A percentile compares a stretch with the other conserved stretches of the same genome.
Evolutionary conservation across 208 protist genomes (phyloP).

Genomic region (Leishmania aethiopica): DNA sequence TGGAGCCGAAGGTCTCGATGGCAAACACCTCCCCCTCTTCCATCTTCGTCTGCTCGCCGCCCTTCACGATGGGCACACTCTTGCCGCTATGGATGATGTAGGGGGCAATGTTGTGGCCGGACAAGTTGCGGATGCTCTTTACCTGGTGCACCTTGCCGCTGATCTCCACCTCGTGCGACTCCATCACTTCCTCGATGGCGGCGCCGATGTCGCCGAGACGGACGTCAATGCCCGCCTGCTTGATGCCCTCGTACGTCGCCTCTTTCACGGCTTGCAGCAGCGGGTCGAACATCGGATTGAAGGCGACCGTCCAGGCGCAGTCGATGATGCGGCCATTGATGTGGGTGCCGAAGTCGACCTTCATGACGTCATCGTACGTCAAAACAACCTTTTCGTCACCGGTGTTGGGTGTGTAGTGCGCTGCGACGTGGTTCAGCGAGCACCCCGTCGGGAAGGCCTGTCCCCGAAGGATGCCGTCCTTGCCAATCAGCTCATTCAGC

Average conservation of each 20-base stretch:
- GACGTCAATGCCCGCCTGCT: slow-evolving; percentile 96
- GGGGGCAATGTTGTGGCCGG: slow-evolving; percentile 97
- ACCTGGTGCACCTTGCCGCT: slow-evolving; percentile 95
- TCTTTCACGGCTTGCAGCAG: slow-evolving; percentile 95
- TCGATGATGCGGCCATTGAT: slow-evolving; percentile 98
- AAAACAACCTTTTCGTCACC: slow-evolving; percentile 95
- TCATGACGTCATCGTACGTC: slow-evolving; percentile 96
- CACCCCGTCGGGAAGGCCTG: slow-evolving; percentile 94
- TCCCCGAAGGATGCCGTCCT: slow-evolving; percentile 86
- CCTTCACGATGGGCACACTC: slow-evolving; percentile 98
- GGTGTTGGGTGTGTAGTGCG: slow-evolving; percentile 98
- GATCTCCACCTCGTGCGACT: slow-evolving; percentile 96
- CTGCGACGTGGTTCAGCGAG: slow-evolving; percentile 97
- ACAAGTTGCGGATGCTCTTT: slow-evolving; percentile 98
- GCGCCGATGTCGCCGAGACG: slow-evolving; percentile 95
- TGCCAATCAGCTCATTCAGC: slow-evolving; percentile 88
- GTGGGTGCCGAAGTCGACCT: slow-evolving; percentile 99
- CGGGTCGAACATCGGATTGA: slow-evolving; percentile 96
- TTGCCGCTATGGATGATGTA: slow-evolving; percentile 99
- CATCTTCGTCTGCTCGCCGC: slow-evolving; percentile 95
- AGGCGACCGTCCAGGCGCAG: slow-evolving; percentile 97
- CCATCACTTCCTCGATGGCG: slow-evolving; percentile 98
- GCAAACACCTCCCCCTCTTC: slow-evolving; percentile 98
- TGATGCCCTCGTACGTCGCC: slow-evolving; percentile 98
- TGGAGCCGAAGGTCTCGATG: slow-evolving; percentile 99